Conservation (phyloP, 2,329 filamentous ascomycete genomes). For the Alternaria brassicae region DNA sequence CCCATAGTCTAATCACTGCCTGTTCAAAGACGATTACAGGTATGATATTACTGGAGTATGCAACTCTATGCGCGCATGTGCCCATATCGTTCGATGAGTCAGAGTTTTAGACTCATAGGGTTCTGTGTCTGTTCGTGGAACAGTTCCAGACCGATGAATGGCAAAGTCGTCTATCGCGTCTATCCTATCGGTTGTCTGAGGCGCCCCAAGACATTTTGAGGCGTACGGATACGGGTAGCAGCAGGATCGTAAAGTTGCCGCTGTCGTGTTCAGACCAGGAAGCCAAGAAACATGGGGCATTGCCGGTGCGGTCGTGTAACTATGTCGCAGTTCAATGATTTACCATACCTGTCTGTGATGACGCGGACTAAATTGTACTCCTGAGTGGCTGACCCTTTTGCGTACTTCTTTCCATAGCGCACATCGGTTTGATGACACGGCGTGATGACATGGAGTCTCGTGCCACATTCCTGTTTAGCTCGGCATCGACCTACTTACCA, state of each 20-base stretch:
- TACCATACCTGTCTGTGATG: constrained; percentile 3
- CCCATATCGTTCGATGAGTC: not conserved
- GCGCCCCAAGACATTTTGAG: not conserved
- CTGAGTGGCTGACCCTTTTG: not conserved
- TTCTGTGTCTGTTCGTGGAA: not conserved
- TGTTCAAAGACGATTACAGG: not conserved
- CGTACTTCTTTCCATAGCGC: not conserved
- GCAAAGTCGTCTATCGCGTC: constrained; percentile 17
- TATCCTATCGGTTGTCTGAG: not conserved
- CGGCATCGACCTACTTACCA: not conserved
- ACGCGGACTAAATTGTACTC: constrained; percentile 1
- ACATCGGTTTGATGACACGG: constrained; percentile 2
- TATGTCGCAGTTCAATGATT: not conserved
- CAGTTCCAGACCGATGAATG: not conserved
- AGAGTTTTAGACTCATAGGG: not conserved
- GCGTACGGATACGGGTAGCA: constrained; percentile 10
- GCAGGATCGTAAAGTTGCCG: constrained; percentile 15
- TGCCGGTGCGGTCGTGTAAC: constrained; percentile 20
- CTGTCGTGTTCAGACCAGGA: constrained; percentile 8
- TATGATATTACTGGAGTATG: not conserved
- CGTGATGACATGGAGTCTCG: constrained; percentile 2
- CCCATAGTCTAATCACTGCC: not conserved
- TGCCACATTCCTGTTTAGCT: constrained; percentile 3
- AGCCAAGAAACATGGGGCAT: constrained; percentile 21
- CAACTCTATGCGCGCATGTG: not conserved